Evolutionary conservation across 345 rosid species (phyloP).

Genomic region (Eucalyptus cloeziana): DNA sequence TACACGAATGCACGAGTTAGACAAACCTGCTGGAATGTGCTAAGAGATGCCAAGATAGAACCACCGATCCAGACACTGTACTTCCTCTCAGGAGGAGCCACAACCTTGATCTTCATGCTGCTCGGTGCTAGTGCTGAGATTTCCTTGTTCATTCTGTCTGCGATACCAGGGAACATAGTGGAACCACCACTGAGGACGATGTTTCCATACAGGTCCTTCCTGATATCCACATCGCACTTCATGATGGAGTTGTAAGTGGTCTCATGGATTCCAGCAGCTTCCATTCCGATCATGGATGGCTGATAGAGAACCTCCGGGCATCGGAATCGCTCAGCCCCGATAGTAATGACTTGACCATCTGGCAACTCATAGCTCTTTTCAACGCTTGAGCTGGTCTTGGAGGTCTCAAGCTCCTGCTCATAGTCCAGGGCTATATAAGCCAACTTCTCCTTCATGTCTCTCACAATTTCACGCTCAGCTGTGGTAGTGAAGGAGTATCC

Average conservation of each 20-base stretch:
- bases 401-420: slow-evolving; percentile 54
- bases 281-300: slow-evolving; percentile 66
- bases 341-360: slow-evolving; percentile 64
- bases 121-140: slow-evolving; percentile 59
- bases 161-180: slow-evolving; percentile 63
- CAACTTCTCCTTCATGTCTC: slow-evolving; percentile 66
- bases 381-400: slow-evolving; percentile 46
- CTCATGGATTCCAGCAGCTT: slow-evolving; percentile 60
- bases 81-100: slow-evolving; percentile 73
- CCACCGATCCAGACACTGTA: slow-evolving; percentile 74
- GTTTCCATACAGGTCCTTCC: slow-evolving; percentile 65
- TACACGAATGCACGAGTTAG: not conserved
- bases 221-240: slow-evolving; percentile 64
- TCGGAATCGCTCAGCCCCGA: slow-evolving; percentile 53
- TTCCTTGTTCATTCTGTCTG: slow-evolving; percentile 72
- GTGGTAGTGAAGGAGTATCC: slow-evolving; percentile 77
- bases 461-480: slow-evolving; percentile 62
- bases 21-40: slow-evolving; percentile 54
- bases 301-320: slow-evolving; percentile 66
- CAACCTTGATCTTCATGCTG: slow-evolving; percentile 72
- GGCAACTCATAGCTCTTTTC: slow-evolving; percentile 69
- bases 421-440: slow-evolving; percentile 57
- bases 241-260: slow-evolving; percentile 64
- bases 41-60: slow-evolving; percentile 63
- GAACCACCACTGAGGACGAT: slow-evolving; percentile 69